Conservation (phyloP, 164 flowering plant species). For the Macadamia tetraphylla region DNA sequence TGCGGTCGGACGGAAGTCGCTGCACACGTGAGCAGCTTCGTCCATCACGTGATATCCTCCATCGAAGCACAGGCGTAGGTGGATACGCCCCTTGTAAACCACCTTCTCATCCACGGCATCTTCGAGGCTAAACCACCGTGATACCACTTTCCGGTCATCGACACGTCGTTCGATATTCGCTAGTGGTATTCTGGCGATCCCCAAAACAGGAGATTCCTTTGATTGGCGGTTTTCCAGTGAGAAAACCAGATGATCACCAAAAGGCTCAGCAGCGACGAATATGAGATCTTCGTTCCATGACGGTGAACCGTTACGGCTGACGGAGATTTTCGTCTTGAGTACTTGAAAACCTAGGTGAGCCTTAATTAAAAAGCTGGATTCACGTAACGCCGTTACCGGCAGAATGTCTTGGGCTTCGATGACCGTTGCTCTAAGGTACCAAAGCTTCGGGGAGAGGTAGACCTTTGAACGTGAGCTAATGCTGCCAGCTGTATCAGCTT, state of each 20-base stretch:
- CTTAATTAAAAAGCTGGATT: constrained; percentile 42
- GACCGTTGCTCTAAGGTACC: constrained; percentile 72
- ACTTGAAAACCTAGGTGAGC: constrained; percentile 68
- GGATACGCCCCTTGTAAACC: constrained; percentile 55
- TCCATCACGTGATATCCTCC: constrained; percentile 98
- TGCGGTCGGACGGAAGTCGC: constrained; percentile 85
- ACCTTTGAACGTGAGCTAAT: constrained; percentile 47
- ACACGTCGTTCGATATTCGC: constrained; percentile 68
- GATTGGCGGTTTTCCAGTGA: constrained; percentile 43
- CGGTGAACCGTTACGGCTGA: constrained; percentile 47
- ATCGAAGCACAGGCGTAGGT: constrained; percentile 67
- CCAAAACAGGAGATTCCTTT: constrained; percentile 40
- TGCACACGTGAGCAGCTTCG: constrained; percentile 67
- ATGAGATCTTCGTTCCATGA: constrained; percentile 83
- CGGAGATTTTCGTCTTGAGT: constrained; percentile 43
- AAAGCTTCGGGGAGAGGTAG: constrained; percentile 79
- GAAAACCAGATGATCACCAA: constrained; percentile 45
- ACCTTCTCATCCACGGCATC: constrained; percentile 32
- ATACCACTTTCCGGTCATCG: constrained; percentile 70
- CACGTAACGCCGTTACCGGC: constrained; percentile 31
- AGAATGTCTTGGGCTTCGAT: constrained; percentile 74
- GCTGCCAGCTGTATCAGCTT: constrained; percentile 54
- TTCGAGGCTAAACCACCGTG: constrained; percentile 64
- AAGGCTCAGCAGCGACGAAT: constrained; percentile 88
- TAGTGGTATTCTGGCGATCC: constrained; percentile 47